Evolutionary conservation across 345 rosid species (phyloP).

Genomic region (Pugionium cornutum): DNA sequence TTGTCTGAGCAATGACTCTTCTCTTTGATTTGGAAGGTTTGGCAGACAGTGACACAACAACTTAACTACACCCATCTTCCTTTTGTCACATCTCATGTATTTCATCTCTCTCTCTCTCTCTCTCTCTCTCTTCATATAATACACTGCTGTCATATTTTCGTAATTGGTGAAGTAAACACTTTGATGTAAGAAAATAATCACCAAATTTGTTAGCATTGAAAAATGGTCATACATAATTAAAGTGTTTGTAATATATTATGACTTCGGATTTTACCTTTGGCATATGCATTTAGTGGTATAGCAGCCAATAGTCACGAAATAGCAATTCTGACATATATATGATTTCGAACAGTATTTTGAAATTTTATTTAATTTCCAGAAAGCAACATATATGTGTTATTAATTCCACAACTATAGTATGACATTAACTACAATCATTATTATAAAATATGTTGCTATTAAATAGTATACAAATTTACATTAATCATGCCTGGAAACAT

Average conservation of each 20-base stretch:
- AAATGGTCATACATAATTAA: constrained; percentile 1
- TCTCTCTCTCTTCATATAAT: background rate
- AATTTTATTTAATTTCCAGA: background rate
- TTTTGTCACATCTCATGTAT: constrained; percentile 42
- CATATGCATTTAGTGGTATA: background rate
- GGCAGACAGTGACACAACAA: constrained; percentile 41
- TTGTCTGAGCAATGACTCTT: constrained; percentile 42
- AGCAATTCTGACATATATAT: background rate
- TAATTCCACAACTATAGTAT: background rate
- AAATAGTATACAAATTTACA: background rate
- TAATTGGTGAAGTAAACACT: background rate
- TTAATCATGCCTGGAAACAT: constrained; percentile 7
- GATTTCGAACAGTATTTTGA: background rate
- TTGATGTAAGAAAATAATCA: background rate
- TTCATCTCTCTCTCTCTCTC: constrained; percentile 33
- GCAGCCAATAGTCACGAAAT: background rate
- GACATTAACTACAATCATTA: background rate
- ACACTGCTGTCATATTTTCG: background rate
- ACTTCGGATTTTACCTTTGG: constrained; percentile 7
- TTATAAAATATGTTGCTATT: background rate
- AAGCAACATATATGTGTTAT: background rate
- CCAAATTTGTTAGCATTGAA: background rate
- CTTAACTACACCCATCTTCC: constrained; percentile 37
- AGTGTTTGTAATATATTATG: background rate
- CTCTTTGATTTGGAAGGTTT: constrained; percentile 41